These are phyloP conservation scores for Inonotus obliquus DNA, from an alignment of 1,284 basidiomycete species.

Conservation along the genomic window DNA sequence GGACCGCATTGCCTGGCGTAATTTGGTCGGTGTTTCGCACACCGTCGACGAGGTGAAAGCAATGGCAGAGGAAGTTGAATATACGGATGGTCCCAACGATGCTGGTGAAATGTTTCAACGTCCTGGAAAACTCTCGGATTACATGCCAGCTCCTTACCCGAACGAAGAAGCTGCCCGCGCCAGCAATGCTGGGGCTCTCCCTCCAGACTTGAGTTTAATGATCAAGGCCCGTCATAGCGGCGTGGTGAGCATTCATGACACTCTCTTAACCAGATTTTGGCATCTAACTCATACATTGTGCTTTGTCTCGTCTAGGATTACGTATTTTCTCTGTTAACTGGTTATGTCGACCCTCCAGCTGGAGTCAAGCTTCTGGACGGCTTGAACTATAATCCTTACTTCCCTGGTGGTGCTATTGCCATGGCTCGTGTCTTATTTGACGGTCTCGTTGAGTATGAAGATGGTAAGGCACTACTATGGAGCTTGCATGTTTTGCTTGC, in stretches of 20 bases:
- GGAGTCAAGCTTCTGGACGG: conserved; percentile 96
- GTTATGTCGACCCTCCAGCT: conserved; percentile 95
- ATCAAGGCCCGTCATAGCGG: conserved; percentile 98
- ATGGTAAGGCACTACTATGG: conserved; percentile 50
- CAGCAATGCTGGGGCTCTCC: conserved; percentile 90
- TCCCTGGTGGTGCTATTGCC: conserved; percentile 96
- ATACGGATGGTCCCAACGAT: conserved; percentile 93
- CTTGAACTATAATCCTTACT: conserved; percentile 98
- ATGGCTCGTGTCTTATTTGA: conserved; percentile 98
- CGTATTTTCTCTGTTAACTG: conserved; percentile 94
- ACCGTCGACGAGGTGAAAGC: conserved; percentile 88
- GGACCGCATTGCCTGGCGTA: conserved; percentile 99
- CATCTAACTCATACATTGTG: conserved; percentile 7
- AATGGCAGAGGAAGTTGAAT: conserved; percentile 97
- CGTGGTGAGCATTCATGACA: conserved; percentile 54
- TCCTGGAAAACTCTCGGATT: conserved; percentile 96
- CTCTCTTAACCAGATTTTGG: background rate
- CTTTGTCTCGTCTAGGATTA: conserved; percentile 67
- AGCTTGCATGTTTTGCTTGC: conserved; percentile 4
- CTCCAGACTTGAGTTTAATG: conserved; percentile 96
- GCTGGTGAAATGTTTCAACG: conserved; percentile 98
- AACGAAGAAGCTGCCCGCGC: conserved; percentile 98
- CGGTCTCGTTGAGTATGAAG: conserved; percentile 91
- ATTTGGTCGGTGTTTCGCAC: conserved; percentile 97
- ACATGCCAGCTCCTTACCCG: conserved; percentile 93